Conservation (phyloP, 202 grass and related monocot species). For the Digitaria exilis region DNA sequence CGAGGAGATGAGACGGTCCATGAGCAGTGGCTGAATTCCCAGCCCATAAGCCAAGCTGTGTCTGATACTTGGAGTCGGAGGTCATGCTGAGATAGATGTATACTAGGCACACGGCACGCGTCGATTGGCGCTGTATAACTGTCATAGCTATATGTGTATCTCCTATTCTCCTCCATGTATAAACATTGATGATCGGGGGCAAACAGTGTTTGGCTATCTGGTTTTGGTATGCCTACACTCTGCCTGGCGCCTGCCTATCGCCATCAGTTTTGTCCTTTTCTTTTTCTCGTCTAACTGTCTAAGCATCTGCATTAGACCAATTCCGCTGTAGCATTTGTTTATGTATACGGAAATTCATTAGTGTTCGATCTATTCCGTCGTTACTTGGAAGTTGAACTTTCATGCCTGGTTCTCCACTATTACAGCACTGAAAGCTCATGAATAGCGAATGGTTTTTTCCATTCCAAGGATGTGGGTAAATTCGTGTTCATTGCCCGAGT, state of each 20-base stretch:
- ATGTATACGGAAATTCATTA: not conserved
- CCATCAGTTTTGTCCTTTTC: not conserved
- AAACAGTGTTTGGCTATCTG: conserved; percentile 38
- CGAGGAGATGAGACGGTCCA: conserved; percentile 25
- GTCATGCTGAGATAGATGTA: conserved; percentile 37
- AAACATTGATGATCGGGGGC: conserved; percentile 31
- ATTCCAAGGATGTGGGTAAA: not conserved
- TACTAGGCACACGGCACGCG: conserved; percentile 36
- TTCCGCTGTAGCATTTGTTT: not conserved
- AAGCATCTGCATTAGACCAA: not conserved
- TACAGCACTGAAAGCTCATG: not conserved
- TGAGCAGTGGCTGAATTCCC: conserved; percentile 22
- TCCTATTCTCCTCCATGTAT: conserved; percentile 47
- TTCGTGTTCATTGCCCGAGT: not conserved
- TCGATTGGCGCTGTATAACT: conserved; percentile 34
- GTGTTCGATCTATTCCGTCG: not conserved
- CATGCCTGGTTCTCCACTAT: not conserved
- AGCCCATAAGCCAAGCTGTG: conserved; percentile 6
- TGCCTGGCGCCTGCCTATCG: not conserved
- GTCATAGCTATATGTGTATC: conserved; percentile 24
- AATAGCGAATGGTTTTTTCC: not conserved
- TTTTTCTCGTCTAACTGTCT: not conserved
- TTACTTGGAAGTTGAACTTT: not conserved
- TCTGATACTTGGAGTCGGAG: conserved; percentile 30
- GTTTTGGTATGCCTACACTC: conserved; percentile 6